phyloP scores from a whole-genome alignment of 495 filamentous ascomycete genomes.

The Penicillium atrosanguineum region DNA sequence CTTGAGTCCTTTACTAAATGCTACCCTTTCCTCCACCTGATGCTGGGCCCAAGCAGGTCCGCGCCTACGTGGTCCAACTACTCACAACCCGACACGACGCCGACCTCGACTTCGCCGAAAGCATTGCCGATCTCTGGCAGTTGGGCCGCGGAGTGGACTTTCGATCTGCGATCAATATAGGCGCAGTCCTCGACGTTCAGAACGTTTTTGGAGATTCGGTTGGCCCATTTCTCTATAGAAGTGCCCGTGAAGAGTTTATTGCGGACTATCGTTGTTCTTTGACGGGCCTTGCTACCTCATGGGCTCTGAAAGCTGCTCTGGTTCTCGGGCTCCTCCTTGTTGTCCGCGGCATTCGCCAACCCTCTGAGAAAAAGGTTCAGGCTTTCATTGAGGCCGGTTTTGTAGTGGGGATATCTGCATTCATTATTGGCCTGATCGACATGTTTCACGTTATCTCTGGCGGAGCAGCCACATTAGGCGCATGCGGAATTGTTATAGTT shows the following conservation, averaged over 20 bases:
- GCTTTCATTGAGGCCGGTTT: neutral
- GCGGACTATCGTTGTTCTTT: neutral
- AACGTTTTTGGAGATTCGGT: neutral
- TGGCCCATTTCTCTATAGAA: neutral
- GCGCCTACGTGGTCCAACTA: slow-evolving; percentile 4
- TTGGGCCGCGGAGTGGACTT: slow-evolving; percentile 7
- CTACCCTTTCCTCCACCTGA: neutral
- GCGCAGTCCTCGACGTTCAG: neutral
- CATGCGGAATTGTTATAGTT: neutral
- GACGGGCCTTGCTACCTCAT: neutral
- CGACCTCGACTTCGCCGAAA: neutral
- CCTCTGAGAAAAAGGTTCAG: neutral
- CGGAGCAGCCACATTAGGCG: too few relatives aligned
- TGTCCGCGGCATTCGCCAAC: neutral
- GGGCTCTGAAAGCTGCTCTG: neutral
- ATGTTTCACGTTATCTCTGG: neutral
- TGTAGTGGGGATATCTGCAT: neutral
- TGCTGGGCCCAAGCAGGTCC: slow-evolving; percentile 1
- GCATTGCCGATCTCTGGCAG: slow-evolving; percentile 2
- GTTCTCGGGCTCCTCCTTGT: neutral
- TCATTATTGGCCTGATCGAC: neutral
- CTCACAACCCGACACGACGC: slow-evolving; percentile 4
- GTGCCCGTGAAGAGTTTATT: neutral
- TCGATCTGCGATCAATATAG: neutral
- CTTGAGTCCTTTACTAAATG: neutral